phyloP scores from a whole-genome alignment of 2,329 filamentous ascomycete species.

The Tolypocladium tundrense region DNA sequence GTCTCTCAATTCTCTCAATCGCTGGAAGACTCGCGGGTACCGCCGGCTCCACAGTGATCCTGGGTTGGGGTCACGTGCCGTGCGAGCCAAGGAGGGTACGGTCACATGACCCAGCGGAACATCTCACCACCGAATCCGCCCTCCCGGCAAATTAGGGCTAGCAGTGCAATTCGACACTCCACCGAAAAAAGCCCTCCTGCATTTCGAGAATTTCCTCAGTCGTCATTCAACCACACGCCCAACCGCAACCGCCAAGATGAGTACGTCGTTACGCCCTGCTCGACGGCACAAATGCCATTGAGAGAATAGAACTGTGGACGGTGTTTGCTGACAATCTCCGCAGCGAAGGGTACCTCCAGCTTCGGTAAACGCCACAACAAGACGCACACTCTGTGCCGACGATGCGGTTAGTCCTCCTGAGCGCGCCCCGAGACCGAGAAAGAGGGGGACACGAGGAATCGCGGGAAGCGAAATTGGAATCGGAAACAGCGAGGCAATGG shows the following conservation, averaged over 20 bases:
- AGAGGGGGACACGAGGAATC: constrained; percentile 3
- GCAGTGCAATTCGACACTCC: constrained; percentile 21
- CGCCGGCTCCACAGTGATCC: neutral
- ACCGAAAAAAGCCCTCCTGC: constrained; percentile 24
- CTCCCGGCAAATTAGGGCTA: constrained; percentile 25
- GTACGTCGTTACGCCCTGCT: constrained; percentile 29
- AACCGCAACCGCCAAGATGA: constrained; percentile 45
- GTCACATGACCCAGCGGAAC: constrained; percentile 19
- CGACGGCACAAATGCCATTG: neutral
- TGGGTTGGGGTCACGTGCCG: neutral
- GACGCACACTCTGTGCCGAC: constrained; percentile 96
- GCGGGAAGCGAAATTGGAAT: constrained; percentile 2
- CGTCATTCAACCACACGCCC: constrained; percentile 28
- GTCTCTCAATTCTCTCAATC: too few relatives aligned
- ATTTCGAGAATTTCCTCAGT: constrained; percentile 23
- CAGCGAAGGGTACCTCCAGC: constrained; percentile 49
- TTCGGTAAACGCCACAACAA: constrained; percentile 77
- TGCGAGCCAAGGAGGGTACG: constrained; percentile 8
- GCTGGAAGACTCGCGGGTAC: too few relatives aligned
- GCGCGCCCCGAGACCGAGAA: constrained; percentile 3
- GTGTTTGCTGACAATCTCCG: constrained; percentile 15
- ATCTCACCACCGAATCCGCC: constrained; percentile 11
- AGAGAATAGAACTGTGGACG: neutral
- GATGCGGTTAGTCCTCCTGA: constrained; percentile 67
- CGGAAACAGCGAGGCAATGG: constrained; percentile 4